A percentile compares a stretch with the other conserved stretches of the same genome.
phyloP scores from a whole-genome alignment of 768 basidiomycete species.

The Russula sp. region DNA sequence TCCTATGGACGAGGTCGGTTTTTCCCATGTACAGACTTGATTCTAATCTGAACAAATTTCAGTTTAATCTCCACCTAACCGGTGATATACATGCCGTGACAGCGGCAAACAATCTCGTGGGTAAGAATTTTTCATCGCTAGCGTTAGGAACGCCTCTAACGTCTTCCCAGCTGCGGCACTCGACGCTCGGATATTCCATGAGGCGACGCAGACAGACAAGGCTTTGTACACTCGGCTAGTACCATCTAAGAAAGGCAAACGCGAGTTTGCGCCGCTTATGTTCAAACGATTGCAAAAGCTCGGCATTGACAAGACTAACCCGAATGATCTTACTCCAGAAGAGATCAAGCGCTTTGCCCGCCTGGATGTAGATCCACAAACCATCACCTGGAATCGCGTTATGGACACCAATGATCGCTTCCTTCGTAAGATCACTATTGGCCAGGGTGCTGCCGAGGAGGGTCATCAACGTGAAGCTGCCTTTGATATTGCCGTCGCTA shows the following conservation, averaged over 20 bases:
- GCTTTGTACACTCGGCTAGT: constrained; percentile 90
- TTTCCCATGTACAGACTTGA: neutral
- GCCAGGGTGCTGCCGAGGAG: constrained; percentile 86
- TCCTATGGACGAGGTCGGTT: constrained; percentile 90
- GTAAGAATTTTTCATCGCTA: constrained; percentile 41
- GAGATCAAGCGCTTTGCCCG: constrained; percentile 89
- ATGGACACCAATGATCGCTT: constrained; percentile 96
- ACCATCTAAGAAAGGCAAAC: constrained; percentile 88
- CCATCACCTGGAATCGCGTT: constrained; percentile 98
- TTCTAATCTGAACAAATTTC: constrained; percentile 13
- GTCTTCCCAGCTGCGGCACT: constrained; percentile 78
- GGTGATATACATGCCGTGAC: constrained; percentile 98
- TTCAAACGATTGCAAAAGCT: constrained; percentile 92
- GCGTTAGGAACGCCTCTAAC: constrained; percentile 1
- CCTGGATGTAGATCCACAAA: constrained; percentile 84
- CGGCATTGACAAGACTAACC: constrained; percentile 91
- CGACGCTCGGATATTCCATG: constrained; percentile 97
- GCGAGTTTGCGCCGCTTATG: constrained; percentile 95
- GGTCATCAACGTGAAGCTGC: constrained; percentile 86
- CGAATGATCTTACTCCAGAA: constrained; percentile 87
- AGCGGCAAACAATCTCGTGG: constrained; percentile 94
- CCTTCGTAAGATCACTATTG: constrained; percentile 89
- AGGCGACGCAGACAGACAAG: constrained; percentile 94
- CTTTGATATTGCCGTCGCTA: constrained; percentile 96
- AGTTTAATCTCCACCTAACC: constrained; percentile 95